Evolutionary conservation across 164 flowering plant species (phyloP).

Genomic region (Magnolia changhungtana): DNA sequence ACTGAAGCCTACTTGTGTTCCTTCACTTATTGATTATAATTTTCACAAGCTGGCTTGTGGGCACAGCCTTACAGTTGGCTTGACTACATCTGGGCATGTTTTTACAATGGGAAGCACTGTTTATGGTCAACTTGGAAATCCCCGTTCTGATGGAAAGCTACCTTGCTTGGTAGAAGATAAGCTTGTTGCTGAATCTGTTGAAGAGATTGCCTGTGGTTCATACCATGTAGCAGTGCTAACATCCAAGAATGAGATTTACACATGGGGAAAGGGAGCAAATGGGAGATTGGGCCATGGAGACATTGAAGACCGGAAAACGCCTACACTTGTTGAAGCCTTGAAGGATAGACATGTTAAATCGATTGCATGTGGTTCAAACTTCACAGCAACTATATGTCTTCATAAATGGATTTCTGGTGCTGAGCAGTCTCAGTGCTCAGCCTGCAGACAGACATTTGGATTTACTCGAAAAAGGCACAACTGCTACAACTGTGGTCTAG

Average conservation of each 20-base stretch:
- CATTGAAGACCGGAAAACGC: conserved; percentile 61
- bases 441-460: conserved; percentile 81
- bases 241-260: conserved; percentile 67
- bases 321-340: conserved; percentile 66
- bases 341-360: conserved; percentile 76
- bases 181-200: conserved; percentile 28
- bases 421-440: conserved; percentile 74
- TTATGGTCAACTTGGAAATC: conserved; percentile 43
- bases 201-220: conserved; percentile 76
- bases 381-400: conserved; percentile 65
- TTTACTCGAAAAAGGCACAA: conserved; percentile 79
- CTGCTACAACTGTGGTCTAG: conserved; percentile 85
- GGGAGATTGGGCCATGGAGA: conserved; percentile 88
- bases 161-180: conserved; percentile 36
- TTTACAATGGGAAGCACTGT: conserved; percentile 41
- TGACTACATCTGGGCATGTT: conserved; percentile 37
- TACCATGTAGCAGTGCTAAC: conserved; percentile 74
- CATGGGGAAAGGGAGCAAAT: conserved; percentile 90
- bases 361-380: conserved; percentile 75
- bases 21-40: conserved; percentile 37
- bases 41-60: conserved; percentile 40
- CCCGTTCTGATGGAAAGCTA: conserved; percentile 33
- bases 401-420: conserved; percentile 80
- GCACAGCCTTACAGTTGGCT: conserved; percentile 36
- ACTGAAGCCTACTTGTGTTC: conserved; percentile 36